Evolutionary conservation across 768 basidiomycete genomes (phyloP).

Genomic region (Tulasnella sp.): DNA sequence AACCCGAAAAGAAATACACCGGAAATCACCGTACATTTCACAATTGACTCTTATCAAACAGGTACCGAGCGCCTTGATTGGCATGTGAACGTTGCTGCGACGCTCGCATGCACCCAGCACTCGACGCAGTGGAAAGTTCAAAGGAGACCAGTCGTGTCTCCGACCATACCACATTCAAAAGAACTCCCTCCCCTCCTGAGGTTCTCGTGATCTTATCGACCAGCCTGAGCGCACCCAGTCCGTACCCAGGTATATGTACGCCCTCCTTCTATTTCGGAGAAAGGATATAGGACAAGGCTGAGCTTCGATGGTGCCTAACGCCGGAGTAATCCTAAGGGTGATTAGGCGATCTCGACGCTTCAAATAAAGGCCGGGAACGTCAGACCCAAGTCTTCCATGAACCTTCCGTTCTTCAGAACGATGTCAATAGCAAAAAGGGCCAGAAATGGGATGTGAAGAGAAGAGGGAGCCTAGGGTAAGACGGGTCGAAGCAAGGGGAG

Average conservation of each 20-base stretch:
- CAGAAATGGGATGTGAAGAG: background rate
- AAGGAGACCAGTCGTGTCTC: background rate
- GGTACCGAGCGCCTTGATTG: background rate
- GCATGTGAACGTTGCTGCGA: background rate
- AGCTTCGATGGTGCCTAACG: too few species aligned
- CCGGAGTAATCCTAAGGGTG: too few species aligned
- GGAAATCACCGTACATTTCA: background rate
- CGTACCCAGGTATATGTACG: background rate
- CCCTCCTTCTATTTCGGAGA: background rate
- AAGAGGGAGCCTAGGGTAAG: background rate
- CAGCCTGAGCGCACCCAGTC: background rate
- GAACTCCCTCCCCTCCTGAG: background rate
- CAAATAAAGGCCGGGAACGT: too few species aligned
- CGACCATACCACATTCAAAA: background rate
- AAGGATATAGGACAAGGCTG: background rate
- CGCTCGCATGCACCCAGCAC: background rate
- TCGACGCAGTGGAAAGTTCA: conserved; percentile 1
- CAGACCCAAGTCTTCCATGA: background rate
- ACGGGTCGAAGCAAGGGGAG: background rate
- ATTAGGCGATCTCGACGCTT: too few species aligned
- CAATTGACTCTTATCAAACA: background rate
- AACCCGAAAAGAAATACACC: background rate
- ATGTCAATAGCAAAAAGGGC: background rate
- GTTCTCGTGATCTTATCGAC: conserved; percentile 8
- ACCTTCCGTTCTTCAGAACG: conserved; percentile 4